Evolutionary conservation across 805 yeast genomes (phyloP).

Genomic region (Saccharomycopsis amapae): DNA sequence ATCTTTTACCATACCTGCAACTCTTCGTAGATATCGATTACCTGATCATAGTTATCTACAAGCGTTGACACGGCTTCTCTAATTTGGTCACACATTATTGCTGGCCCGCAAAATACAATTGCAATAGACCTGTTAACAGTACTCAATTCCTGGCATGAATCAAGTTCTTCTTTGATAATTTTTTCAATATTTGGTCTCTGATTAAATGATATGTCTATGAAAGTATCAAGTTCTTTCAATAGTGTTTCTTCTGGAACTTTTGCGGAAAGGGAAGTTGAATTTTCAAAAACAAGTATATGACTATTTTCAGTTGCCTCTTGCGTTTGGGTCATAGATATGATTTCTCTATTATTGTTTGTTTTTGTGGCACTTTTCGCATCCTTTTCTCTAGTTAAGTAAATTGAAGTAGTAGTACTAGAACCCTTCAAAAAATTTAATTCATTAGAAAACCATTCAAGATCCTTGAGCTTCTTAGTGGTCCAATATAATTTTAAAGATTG

Average conservation of each 20-base stretch:
- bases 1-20: slow-evolving; percentile 15
- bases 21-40: slow-evolving; percentile 14
- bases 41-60: not conserved
- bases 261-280: no score
- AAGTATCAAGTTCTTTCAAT: not conserved
- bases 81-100: slow-evolving; percentile 10
- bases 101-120: slow-evolving; percentile 16
- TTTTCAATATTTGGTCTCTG: slow-evolving; percentile 2
- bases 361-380: no score
- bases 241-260: no score
- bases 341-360: no score
- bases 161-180: not conserved
- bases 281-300: no score
- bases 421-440: not conserved
- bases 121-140: slow-evolving; percentile 5
- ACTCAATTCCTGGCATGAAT: not conserved
- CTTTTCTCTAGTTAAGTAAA: slow-evolving; percentile 14
- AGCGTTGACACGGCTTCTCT: not conserved
- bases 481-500: slow-evolving; percentile 4
- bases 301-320: no score
- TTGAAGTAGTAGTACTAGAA: not conserved
- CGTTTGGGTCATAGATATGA: not conserved
- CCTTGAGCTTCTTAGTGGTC: slow-evolving; percentile 7
- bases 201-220: not conserved
- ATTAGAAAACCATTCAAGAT: slow-evolving; percentile 2